Evolutionary conservation across 345 rosid species (phyloP), one percentile per base, ranked within the genome.

Genomic region (Erodium maritimum): DNA sequence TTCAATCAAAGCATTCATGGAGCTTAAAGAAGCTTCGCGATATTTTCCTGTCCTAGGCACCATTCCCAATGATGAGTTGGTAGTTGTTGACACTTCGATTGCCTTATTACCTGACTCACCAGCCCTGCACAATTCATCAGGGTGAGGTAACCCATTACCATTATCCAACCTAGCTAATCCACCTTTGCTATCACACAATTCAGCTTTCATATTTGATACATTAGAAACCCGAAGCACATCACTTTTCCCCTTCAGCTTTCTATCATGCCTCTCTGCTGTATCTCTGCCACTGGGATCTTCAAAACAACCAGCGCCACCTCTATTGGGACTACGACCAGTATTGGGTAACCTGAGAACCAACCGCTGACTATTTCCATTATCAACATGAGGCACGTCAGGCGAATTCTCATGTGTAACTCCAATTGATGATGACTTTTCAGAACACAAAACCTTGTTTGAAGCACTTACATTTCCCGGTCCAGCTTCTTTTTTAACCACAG

Each of bases 1-100:
- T 69, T 93, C 99, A 67, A 87, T 72, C 66, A 93, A 66, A 46
- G 95, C 95, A 83, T 86, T 78, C 63, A 91, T 88, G 25, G 93
- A 79, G 58, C 86, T 77, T 61, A 68, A 80, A 56, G 95, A 75
- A 57, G 77, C 76, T 51, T 88, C 91, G 18, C 62, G 75, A 61
- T 73, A 58, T 65, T 85, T 75, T 37, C 67, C 82, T n/a, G 78
- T 24, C 71, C 74, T 84, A 25, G 66, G 45, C 17, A 75, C 87
- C 59, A 73, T 66, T 61, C 73, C 85, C 22, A 78, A 66, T 2
- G 80, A 61, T 5, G 77, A 69, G 21, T 77, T 67, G 29, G 63
- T 61, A 68, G 66, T 59, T 73, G 80, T 84, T 6, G 76, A 63
- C 54, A 52, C 70, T 56, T 65, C 97, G 42, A 62, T 50, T 42